Evolutionary conservation across 2,329 filamentous ascomycete species (phyloP), one percentile per base, ranked within the genome.

Genomic region (Fusarium illudens): DNA sequence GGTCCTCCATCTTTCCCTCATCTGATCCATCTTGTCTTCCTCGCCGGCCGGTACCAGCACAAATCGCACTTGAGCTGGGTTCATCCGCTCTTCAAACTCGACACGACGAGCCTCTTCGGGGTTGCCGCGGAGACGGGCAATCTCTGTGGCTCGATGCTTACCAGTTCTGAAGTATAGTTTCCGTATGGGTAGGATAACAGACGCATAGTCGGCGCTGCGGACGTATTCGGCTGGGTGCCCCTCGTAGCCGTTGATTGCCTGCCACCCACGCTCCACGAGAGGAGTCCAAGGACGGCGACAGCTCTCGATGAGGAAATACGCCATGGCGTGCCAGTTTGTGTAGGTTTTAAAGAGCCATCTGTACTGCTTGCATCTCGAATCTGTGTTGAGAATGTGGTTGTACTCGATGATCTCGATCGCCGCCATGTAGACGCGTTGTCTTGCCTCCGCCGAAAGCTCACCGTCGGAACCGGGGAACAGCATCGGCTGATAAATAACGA

Each of bases 381-480:
- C 89, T 0, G 84, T 87, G 70, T 91, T 87, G 13, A 94, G 79
- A 1, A 91, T 82, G 50, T 89, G 82, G 17, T 87, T 87, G 74
- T 92, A 79, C 76, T 94, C 92, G 48, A 93, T 85, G 25, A 94
- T 88, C 72, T 94, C 91, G 25, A 94, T 84, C 3, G 90, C 89
- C 0, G 90, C 91, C 22, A 90, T 80, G 75, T 93, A 92, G 2
- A 94, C 82, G 60, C 89, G 89, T 64, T 93, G 87, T 59, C 88
- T 87, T 9, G 87, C 87, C 49, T 89, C 89, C 51, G 86, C 83
- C 0, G 87, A 85, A 8, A 91, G 81, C 25, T 82, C 83, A 9
- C 82, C 78, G n/a, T 83, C 84, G 10, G 84, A 83, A 25, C 88
- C 85, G 32, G 84, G 84, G 53, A 89, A 86, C 30, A 91, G 87